Evolutionary conservation across 306 rosid genomes (phyloP).

Genomic region (Abrus precatorius): DNA sequence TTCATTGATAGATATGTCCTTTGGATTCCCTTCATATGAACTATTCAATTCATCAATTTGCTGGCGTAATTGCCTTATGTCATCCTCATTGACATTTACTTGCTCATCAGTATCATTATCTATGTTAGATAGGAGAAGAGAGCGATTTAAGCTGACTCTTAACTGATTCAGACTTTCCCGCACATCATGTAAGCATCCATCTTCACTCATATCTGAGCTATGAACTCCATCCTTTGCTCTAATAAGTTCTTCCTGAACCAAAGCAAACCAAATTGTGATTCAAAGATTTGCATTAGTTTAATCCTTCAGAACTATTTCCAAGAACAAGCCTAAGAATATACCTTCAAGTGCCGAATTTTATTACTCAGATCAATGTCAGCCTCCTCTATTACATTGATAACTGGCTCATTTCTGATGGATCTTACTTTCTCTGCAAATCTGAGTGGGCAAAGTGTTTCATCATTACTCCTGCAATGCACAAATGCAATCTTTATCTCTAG

Average conservation of each 20-base stretch:
- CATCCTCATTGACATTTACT: slow-evolving; percentile 65
- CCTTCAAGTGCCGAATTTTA: slow-evolving; percentile 90
- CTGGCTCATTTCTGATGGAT: slow-evolving; percentile 78
- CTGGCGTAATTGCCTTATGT: slow-evolving; percentile 67
- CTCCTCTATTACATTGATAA: slow-evolving; percentile 80
- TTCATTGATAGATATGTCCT: slow-evolving; percentile 50
- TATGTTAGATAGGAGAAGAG: slow-evolving; percentile 68
- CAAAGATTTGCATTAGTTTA: slow-evolving; percentile 31
- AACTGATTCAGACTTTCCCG: slow-evolving; percentile 86
- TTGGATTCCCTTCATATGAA: slow-evolving; percentile 61
- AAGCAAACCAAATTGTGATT: slow-evolving; percentile 32
- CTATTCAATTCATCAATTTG: slow-evolving; percentile 71
- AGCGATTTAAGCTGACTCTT: slow-evolving; percentile 87
- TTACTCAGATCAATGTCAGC: slow-evolving; percentile 78
- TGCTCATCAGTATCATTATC: slow-evolving; percentile 69
- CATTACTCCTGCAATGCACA: slow-evolving; percentile 66
- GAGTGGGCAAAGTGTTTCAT: slow-evolving; percentile 75
- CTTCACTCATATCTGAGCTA: slow-evolving; percentile 52
- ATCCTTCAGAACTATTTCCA: slow-evolving; percentile 42
- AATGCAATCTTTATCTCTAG: slow-evolving; percentile 37
- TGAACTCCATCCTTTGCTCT: slow-evolving; percentile 69
- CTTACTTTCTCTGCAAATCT: slow-evolving; percentile 81
- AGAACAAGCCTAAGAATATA: slow-evolving; percentile 43
- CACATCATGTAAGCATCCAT: slow-evolving; percentile 69
- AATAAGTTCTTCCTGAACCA: slow-evolving; percentile 86